Percentiles rank a stretch among this genome's conserved stretches.
Conservation (phyloP, 257 asterid species). For the Fraxinus cuspidata region DNA sequence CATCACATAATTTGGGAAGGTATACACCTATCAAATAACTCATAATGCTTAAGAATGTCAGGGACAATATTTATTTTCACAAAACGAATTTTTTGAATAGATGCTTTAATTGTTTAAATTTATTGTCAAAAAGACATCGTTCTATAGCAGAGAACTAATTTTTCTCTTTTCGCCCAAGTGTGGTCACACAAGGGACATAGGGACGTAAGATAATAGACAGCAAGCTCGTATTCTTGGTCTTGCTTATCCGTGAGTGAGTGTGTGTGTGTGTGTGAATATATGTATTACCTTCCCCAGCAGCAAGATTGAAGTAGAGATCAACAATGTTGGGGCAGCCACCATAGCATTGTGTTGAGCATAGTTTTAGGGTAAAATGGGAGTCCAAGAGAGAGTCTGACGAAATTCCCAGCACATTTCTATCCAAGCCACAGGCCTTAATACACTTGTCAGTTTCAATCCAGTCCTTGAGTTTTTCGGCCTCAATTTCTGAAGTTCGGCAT, state of each 20-base stretch:
- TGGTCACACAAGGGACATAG: no score
- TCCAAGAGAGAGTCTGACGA: constrained; percentile 76
- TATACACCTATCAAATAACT: constrained; percentile 45
- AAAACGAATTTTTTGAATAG: no score
- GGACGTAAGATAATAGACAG: no score
- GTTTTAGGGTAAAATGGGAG: constrained; percentile 45
- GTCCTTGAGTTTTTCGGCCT: constrained; percentile 49
- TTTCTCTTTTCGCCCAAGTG: no score
- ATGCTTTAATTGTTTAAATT: no score
- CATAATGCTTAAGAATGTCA: not conserved
- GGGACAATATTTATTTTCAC: no score
- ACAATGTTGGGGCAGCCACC: constrained; percentile 59
- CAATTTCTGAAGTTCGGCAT: constrained; percentile 62
- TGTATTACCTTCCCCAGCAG: constrained; percentile 70
- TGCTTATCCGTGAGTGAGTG: no score
- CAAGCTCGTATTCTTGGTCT: no score
- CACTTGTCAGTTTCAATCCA: constrained; percentile 66
- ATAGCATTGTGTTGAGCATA: constrained; percentile 71
- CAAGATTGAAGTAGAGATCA: constrained; percentile 83
- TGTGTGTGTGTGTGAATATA: no score
- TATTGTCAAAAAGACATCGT: no score
- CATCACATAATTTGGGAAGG: constrained; percentile 70
- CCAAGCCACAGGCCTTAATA: constrained; percentile 59
- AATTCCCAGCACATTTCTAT: constrained; percentile 66
- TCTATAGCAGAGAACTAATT: not conserved